Evolutionary conservation across 805 yeast species (phyloP).

Genomic region (Kodamaea hsintzibuensis): DNA sequence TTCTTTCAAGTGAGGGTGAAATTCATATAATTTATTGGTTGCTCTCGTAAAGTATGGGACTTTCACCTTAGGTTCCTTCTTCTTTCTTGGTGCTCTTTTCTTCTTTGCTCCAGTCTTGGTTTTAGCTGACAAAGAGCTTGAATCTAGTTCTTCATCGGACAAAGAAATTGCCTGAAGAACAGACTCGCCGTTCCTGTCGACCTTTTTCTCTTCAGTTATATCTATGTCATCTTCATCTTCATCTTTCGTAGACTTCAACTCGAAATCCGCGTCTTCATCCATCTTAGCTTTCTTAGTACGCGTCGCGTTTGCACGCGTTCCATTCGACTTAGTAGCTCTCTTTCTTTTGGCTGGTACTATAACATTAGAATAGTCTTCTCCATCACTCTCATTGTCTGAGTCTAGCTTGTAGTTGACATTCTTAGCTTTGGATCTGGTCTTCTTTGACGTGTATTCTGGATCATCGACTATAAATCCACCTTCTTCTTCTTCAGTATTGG

Average conservation of each 20-base stretch:
- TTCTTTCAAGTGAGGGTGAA: slow-evolving; percentile 76
- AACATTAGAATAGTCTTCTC: slow-evolving; percentile 7
- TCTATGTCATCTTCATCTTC: slow-evolving; percentile 17
- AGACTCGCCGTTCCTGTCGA: slow-evolving; percentile 22
- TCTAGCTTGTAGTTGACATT: slow-evolving; percentile 26
- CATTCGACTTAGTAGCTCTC: background rate
- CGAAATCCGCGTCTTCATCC: slow-evolving; percentile 17
- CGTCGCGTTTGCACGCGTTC: background rate
- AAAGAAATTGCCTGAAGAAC: slow-evolving; percentile 25
- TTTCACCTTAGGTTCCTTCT: slow-evolving; percentile 52
- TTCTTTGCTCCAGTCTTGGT: slow-evolving; percentile 19
- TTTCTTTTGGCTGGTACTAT: slow-evolving; percentile 1
- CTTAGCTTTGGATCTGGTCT: slow-evolving; percentile 5
- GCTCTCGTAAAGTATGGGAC: slow-evolving; percentile 68
- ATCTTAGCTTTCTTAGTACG: slow-evolving; percentile 10
- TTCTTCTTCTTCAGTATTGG: slow-evolving; percentile 9
- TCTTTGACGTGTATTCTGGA: slow-evolving; percentile 25
- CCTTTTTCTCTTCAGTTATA: background rate
- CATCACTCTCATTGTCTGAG: slow-evolving; percentile 20
- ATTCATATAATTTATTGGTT: slow-evolving; percentile 64
- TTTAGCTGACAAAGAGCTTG: slow-evolving; percentile 10
- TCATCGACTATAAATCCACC: slow-evolving; percentile 48
- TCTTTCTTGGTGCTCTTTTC: slow-evolving; percentile 27
- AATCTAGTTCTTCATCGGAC: slow-evolving; percentile 28
- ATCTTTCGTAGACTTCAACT: slow-evolving; percentile 5